Base-by-base conservation (phyloP, 768 basidiomycete genomes). In the Tulasnella calospora region DNA sequence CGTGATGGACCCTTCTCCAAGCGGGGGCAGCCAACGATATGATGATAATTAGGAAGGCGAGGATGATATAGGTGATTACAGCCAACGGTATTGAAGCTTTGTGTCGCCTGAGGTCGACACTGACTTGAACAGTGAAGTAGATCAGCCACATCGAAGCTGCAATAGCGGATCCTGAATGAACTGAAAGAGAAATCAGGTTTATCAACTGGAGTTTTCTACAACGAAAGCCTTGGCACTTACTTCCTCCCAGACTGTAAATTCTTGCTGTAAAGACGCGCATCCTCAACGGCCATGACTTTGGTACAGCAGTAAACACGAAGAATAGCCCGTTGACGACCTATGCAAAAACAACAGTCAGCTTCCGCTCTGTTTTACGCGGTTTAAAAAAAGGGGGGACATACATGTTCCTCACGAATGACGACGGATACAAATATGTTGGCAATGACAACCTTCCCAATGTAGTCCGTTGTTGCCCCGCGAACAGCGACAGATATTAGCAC, bases 11-110 rank as follows among this genome's bases (percentile, higher is more conserved):
- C 70, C 83, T 82, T 61, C 90, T 86, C 78, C 89, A 82, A 13
- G 83, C 83, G 0, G 90, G 90, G 80, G 88, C 85, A 0, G 90
- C 89, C 79, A 89, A 88, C 21, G 85, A 79, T 8, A 89, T 85
- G 78, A 90, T 89, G 15, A 85, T 86, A 27, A 88, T 36, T 3
- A 90, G 84, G 12, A 89, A 82, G 3, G 85, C 80, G 35, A 90
- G 82, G 75, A 90, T 89, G 74, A 86, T 30, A 70, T 79, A 79
- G 78, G 79, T 79, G 46, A 79, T 27, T 3, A 73, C 72, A 19
- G 57, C 36, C 17, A 75, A 13, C 35, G 76, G 79, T 13, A 79
- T 51, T 3, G 79, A 79, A 1, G 74, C 61, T 19, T 44, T 70
- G 69, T 73, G 70, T 15, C 61, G 5, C 7, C 38, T 13, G 41